These are phyloP conservation scores for Cardamine occulta DNA, from an alignment of 345 rosid species.

Conservation along the genomic window DNA sequence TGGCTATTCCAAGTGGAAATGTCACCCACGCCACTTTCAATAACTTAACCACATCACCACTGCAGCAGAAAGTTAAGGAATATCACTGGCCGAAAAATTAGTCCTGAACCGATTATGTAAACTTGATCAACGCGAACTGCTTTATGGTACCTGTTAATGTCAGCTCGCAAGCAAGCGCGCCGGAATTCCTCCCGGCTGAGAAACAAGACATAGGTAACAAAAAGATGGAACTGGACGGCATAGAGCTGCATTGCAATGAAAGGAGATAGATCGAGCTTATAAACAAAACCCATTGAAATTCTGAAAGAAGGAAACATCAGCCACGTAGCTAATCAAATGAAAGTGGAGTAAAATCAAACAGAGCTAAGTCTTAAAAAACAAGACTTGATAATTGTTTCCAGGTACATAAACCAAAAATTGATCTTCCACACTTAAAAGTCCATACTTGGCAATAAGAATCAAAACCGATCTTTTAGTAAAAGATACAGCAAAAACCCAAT, in stretches of 20 bases:
- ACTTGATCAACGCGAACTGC: neutral
- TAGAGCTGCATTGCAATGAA: conserved; percentile 58
- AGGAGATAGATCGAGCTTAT: neutral
- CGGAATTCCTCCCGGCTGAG: conserved; percentile 95
- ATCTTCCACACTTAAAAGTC: neutral
- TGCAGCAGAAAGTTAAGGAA: conserved; percentile 41
- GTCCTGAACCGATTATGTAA: neutral
- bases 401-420: neutral
- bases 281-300: neutral
- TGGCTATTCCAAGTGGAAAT: conserved; percentile 64
- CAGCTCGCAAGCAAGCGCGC: conserved; percentile 85
- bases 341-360: neutral
- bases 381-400: neutral
- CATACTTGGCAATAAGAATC: neutral
- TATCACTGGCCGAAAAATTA: neutral
- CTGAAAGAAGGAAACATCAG: neutral
- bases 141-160: conserved; percentile 55
- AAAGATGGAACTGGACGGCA: conserved; percentile 82
- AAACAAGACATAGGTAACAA: conserved; percentile 82
- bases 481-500: neutral
- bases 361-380: neutral
- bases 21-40: conserved; percentile 87
- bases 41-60: conserved; percentile 55
- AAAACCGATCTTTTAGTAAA: neutral
- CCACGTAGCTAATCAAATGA: neutral